Percentiles rank a stretch among this genome's conserved stretches.
phyloP scores from a whole-genome alignment of 495 filamentous ascomycete genomes.

The Cudoniella acicularis region DNA sequence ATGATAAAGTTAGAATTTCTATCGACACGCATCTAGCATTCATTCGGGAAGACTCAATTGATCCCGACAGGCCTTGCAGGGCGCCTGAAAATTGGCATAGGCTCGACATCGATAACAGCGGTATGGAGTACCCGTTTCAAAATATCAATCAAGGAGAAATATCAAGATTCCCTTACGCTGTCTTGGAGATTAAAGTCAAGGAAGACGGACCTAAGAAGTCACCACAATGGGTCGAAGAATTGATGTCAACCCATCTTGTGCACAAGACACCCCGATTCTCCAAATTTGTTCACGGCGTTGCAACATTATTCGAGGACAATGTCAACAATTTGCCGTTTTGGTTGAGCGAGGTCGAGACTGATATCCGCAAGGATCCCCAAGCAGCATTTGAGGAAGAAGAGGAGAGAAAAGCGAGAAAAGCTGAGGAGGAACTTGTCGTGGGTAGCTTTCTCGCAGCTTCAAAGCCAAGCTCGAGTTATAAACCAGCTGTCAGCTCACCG shows the following conservation, averaged over 20 bases:
- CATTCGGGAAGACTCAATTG: slow-evolving; percentile 87
- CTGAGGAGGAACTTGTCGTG: slow-evolving; percentile 83
- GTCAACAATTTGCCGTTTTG: slow-evolving; percentile 97
- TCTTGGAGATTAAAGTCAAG: slow-evolving; percentile 90
- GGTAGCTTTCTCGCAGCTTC: slow-evolving; percentile 69
- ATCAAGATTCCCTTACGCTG: slow-evolving; percentile 82
- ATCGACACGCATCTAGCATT: slow-evolving; percentile 91
- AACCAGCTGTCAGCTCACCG: slow-evolving; percentile 58
- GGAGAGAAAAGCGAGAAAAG: slow-evolving; percentile 68
- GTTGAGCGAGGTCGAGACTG: slow-evolving; percentile 82
- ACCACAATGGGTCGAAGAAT: slow-evolving; percentile 81
- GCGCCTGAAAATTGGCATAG: slow-evolving; percentile 89
- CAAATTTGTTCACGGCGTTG: slow-evolving; percentile 93
- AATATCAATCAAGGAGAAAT: slow-evolving; percentile 87
- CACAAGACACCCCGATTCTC: slow-evolving; percentile 87
- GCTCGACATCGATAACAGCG: slow-evolving; percentile 75
- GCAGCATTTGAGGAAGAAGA: slow-evolving; percentile 90
- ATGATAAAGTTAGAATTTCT: slow-evolving; percentile 84
- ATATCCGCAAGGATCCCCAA: slow-evolving; percentile 90
- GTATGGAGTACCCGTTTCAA: slow-evolving; percentile 82
- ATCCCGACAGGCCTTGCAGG: slow-evolving; percentile 78
- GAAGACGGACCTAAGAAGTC: slow-evolving; percentile 62
- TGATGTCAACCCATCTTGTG: slow-evolving; percentile 89
- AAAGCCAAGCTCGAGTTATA: slow-evolving; percentile 45
- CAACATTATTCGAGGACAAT: slow-evolving; percentile 87